Base-by-base conservation (phyloP, 306 rosid genomes). In the Vachellia pachyceras region DNA sequence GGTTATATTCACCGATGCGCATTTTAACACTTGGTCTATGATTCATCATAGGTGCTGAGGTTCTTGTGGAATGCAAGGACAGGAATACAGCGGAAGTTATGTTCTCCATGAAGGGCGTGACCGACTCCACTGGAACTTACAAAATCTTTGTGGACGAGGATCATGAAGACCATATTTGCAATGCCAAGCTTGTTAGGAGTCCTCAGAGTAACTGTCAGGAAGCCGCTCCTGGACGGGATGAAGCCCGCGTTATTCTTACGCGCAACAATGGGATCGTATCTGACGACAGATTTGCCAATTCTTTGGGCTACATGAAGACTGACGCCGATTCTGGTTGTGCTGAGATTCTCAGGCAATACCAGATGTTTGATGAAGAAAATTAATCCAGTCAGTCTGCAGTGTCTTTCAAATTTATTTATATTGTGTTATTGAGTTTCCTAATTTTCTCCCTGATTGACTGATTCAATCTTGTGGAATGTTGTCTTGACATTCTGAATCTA, bases 161-260 rank as follows among this genome's bases (percentile, higher is more conserved):
- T 80, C 98, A 91, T 13, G 50, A 44, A 10, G 92, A 93, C 77
- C 80, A 92, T 40, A 14, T 96, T 3, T 96, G 99, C 63, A 90
- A 90, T 86, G 89, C 92, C 29, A 69, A 84, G 79, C 94, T 89
- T 14, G 72, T 92, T 5, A 86, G 91, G 91, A 96, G 98, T 83
- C 86, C 91, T 20, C 81, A 85, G 69, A 1, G 10, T 70, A 18
- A n/a, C 4, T 96, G 99, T 29, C 66, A 78, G 0, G 75, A 77
- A 29, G 70, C 37, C 1, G 45, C 92, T 49, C 91, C 90, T 1
- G 98, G 94, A 1, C 97, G 97, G 8, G 98, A 96, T 52, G 84
- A 90, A 36, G 92, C 99, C 25, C 94, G 91, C 2, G 97, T 96
- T 49, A 83, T 88, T 77, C 99, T 96, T 72, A 93, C 97, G 0